Percentiles rank a stretch among this genome's conserved stretches.
Evolutionary conservation across 768 basidiomycete species (phyloP).

Genomic region (Trametes coccinea): DNA sequence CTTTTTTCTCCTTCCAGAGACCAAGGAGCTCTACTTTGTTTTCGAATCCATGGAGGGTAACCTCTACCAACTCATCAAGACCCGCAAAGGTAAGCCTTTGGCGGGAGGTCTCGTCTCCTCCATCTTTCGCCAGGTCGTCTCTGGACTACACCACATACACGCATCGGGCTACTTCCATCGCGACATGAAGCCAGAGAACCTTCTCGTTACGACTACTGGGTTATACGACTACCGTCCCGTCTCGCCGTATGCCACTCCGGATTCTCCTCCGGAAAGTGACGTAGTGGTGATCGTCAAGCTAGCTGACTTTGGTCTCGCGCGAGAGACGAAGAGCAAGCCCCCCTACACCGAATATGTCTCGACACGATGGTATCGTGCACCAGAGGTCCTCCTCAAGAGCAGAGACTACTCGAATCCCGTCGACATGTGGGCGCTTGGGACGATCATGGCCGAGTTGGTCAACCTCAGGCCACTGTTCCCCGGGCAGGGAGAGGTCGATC

Average conservation of each 20-base stretch:
- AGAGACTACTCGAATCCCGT: slow-evolving; percentile 95
- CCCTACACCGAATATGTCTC: slow-evolving; percentile 99
- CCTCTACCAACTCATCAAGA: slow-evolving; percentile 97
- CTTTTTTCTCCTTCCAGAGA: slow-evolving; percentile 94
- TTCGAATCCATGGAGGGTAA: slow-evolving; percentile 99
- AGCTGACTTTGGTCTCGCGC: slow-evolving; percentile 96
- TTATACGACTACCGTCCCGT: slow-evolving; percentile 87
- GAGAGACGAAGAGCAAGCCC: slow-evolving; percentile 83
- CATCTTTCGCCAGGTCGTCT: slow-evolving; percentile 90
- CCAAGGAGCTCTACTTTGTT: slow-evolving; percentile 97
- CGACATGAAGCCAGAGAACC: slow-evolving; percentile 99
- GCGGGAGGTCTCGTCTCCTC: slow-evolving; percentile 96
- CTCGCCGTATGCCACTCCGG: slow-evolving; percentile 63
- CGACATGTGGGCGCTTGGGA: slow-evolving; percentile 99
- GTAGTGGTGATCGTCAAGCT: slow-evolving; percentile 97
- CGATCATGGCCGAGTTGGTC: slow-evolving; percentile 96
- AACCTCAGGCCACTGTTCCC: slow-evolving; percentile 96
- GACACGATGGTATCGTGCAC: slow-evolving; percentile 99
- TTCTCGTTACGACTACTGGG: slow-evolving; percentile 96
- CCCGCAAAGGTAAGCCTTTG: slow-evolving; percentile 90
- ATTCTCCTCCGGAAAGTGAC: slow-evolving; percentile 80
- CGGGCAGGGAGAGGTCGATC: slow-evolving; percentile 89
- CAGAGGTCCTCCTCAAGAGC: slow-evolving; percentile 90
- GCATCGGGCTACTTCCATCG: slow-evolving; percentile 94
- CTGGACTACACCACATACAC: slow-evolving; percentile 93